phyloP scores from a whole-genome alignment of 192 early-diverging fungal species.

The Spizellomyces punctatus region DNA sequence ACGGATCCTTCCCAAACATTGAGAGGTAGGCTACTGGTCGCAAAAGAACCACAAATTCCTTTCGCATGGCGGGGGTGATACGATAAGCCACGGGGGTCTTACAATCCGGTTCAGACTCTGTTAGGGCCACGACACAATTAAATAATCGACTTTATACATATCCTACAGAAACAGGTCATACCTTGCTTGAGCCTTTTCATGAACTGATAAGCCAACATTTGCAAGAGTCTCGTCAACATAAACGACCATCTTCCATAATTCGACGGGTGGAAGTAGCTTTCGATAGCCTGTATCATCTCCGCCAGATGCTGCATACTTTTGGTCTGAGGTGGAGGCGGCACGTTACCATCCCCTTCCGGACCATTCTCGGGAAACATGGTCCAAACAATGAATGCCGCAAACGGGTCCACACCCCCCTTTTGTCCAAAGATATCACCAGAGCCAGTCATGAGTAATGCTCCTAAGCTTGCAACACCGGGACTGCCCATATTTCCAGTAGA shows the following conservation, averaged over 20 bases:
- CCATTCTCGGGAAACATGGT: conserved; percentile 62
- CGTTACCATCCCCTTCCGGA: not conserved
- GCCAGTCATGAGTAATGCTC: not conserved
- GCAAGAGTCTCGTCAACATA: conserved; percentile 70
- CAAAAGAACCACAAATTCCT: conserved; percentile 67
- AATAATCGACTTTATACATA: too few species aligned
- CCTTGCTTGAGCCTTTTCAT: conserved; percentile 52
- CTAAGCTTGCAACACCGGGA: conserved; percentile 16
- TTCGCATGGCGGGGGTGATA: conserved; percentile 57
- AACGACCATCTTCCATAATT: conserved; percentile 87
- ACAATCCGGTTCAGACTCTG: conserved; percentile 64
- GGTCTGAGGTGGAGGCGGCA: conserved; percentile 17
- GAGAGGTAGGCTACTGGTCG: conserved; percentile 61
- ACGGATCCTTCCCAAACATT: conserved; percentile 77
- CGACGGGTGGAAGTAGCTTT: conserved; percentile 91
- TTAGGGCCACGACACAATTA: conserved; percentile 20
- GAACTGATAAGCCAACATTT: conserved; percentile 67
- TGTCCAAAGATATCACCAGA: not conserved
- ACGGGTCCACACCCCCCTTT: conserved; percentile 57
- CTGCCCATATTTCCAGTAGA: conserved; percentile 1
- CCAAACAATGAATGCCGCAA: conserved; percentile 80
- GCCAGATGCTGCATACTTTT: conserved; percentile 64
- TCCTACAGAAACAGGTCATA: too few species aligned
- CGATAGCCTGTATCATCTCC: conserved; percentile 80
- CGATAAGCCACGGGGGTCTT: conserved; percentile 60